Evolutionary conservation across 2,329 filamentous ascomycete genomes (phyloP).

Genomic region (Tolypocladium nubicola): DNA sequence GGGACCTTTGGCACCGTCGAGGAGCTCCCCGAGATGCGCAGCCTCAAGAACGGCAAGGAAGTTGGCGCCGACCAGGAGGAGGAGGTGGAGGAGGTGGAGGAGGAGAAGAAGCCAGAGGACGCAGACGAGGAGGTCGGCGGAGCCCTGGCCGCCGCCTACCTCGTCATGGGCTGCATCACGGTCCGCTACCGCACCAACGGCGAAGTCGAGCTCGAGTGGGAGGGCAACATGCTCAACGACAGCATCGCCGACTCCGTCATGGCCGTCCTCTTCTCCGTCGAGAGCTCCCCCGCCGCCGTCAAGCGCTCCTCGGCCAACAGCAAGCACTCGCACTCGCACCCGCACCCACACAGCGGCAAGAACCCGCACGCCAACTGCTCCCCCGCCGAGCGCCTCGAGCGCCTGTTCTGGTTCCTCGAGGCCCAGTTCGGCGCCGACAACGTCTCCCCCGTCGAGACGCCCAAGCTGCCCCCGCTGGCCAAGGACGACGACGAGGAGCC

Average conservation of each 20-base stretch:
- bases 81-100: constrained; percentile 23
- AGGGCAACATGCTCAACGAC: constrained; percentile 95
- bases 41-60: constrained; percentile 14
- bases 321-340: constrained; percentile 22
- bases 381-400: constrained; percentile 66
- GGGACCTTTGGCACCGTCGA: constrained; percentile 87
- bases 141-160: constrained; percentile 43
- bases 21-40: constrained; percentile 45
- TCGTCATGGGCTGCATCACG: constrained; percentile 83
- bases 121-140: constrained; percentile 55
- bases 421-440: constrained; percentile 85
- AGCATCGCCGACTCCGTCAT: constrained; percentile 96
- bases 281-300: constrained; percentile 89
- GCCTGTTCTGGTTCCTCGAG: constrained; percentile 92
- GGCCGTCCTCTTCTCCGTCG: constrained; percentile 82
- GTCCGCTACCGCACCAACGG: constrained; percentile 69
- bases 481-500: constrained; percentile 16
- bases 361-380: constrained; percentile 68
- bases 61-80: constrained; percentile 20
- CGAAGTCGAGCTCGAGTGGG: constrained; percentile 89
- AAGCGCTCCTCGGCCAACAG: constrained; percentile 44
- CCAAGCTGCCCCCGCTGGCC: constrained; percentile 41
- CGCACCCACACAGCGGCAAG: constrained; percentile 17
- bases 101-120: constrained; percentile 32
- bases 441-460: constrained; percentile 61